Base-by-base conservation (phyloP, 164 flowering plant species). In the Chimonanthus salicifolius region DNA sequence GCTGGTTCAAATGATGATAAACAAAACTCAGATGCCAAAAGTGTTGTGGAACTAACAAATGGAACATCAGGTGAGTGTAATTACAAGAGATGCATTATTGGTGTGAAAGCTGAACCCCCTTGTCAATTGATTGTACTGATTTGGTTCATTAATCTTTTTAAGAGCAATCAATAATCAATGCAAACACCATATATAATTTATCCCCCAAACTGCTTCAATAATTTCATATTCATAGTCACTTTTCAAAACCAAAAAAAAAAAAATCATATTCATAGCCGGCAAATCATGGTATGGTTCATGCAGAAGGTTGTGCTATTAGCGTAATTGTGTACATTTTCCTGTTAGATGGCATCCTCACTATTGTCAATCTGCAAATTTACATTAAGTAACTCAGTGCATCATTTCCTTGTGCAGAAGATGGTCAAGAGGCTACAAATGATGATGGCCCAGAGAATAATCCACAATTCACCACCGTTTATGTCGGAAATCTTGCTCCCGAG, bases 401-500 rank as follows among this genome's bases (percentile, higher is more conserved):
- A 33, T 64, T 62, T 46, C 58, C 18, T 70, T 77, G 58, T 82
- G 85, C 89, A 94, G 99, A 92, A 69, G 97, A 94, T 76, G 92
- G 91, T 73, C 94, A 90, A 75, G 98, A 89, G 74, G 76, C 81
- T 10, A 67, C 80, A 67, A 89, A 80, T 58, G 87, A 75, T 71
- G 98, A 92, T 70, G 94, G 93, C 62, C 98, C 99, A 50, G 99
- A 96, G 80, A 90, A 94, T 75, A 96, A 94, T 75, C 93, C 95
- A 67, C 97, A 85, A 69, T 94, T 87, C 77, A 96, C 97, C 10
- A 96, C 99, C 79, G 99, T 94, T 72, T 96, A 96, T 84, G 99
- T 96, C 66, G 99, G 99, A 76, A 96, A 96, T 77, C 94, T 96
- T 73, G 93, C 93, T 73, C 88, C 95, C 33, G 97, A 96, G 90